Conservation (phyloP, 768 basidiomycete species). For the Mycena galericulata region DNA sequence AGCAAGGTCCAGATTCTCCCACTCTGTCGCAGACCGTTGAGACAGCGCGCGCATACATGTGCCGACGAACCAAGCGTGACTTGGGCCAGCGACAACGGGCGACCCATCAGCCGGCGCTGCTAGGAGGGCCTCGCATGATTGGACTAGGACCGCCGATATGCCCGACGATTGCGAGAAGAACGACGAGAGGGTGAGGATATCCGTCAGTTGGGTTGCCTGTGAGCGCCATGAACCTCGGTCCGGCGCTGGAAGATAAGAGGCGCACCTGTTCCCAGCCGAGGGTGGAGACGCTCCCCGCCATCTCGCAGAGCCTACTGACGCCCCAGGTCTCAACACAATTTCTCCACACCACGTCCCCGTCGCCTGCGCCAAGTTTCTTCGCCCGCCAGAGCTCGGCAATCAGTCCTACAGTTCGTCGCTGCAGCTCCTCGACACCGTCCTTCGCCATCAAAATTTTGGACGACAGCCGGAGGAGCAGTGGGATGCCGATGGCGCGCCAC, state of each 20-base stretch:
- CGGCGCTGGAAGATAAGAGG: conserved; percentile 7
- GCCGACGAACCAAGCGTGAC: conserved; percentile 68
- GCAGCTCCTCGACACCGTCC: conserved; percentile 49
- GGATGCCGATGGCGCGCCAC: conserved; percentile 78
- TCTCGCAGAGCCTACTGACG: conserved; percentile 50
- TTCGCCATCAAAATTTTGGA: conserved; percentile 50
- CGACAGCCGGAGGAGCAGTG: conserved; percentile 66
- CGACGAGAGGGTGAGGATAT: conserved; percentile 64
- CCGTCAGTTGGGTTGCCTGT: conserved; percentile 64
- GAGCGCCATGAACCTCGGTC: neutral
- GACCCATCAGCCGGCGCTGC: conserved; percentile 44
- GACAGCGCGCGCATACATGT: conserved; percentile 68
- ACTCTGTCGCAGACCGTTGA: conserved; percentile 55
- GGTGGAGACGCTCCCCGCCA: conserved; percentile 47
- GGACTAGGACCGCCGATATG: conserved; percentile 54
- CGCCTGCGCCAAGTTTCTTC: conserved; percentile 59
- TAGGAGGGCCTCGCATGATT: conserved; percentile 59
- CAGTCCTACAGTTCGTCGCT: conserved; percentile 57
- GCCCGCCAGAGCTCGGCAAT: conserved; percentile 60
- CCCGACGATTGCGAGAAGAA: conserved; percentile 58
- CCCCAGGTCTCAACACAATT: conserved; percentile 65
- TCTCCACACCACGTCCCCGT: conserved; percentile 72
- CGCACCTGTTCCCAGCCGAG: conserved; percentile 26
- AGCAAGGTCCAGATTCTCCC: conserved; percentile 62
- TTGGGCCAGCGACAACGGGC: conserved; percentile 42